Evolutionary conservation across 2,329 filamentous ascomycete species (phyloP), one percentile per base, ranked within the genome.

Genomic region (Metarhizium brunneum): DNA sequence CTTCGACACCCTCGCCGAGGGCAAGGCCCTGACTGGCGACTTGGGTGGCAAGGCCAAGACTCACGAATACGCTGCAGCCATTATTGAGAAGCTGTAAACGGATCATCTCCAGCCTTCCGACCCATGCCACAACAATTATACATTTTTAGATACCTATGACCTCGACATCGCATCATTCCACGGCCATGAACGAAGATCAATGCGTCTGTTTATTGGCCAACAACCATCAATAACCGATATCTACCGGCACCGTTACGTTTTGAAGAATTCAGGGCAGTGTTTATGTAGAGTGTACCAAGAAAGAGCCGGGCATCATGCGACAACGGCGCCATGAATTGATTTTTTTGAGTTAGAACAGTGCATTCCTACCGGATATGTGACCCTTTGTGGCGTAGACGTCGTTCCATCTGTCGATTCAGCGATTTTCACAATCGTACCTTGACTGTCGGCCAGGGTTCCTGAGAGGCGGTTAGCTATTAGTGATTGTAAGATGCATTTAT

Each of bases 41-140:
- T 80, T 99, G 66, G 94, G 94, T 66, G 94, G 94, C 72, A 96
- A 91, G 80, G 83, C 94, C 67, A 96, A 95, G 85, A 99, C 94
- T 58, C 79, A 86, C 76, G 90, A 99, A 79, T 99, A 95, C 74
- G 90, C 94, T 57, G 82, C 81, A 58, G 92, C 94, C 64, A 96
- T 99, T 71, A 96, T 97, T 74, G 70, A 72, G 63, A 83, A 78
- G 73, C 73, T 84, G 75, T 84, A 79, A 73, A 68, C 8, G 10
- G 30, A 18, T 13, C 14, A 13, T 32, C 18, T 30, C 32, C 10
- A 29, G 45, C 30, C 51, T 51, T 32, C 6, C 10, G 3, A 38
- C 20, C 11, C 42, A 25, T 42, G 32, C 8, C 35, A 47, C 20
- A 29, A 32, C 38, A 14, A 36, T 38, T 30, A 52, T 52, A 25